Evolutionary conservation across 2,329 filamentous ascomycete species (phyloP).

Genomic region (Fusarium anguioides): DNA sequence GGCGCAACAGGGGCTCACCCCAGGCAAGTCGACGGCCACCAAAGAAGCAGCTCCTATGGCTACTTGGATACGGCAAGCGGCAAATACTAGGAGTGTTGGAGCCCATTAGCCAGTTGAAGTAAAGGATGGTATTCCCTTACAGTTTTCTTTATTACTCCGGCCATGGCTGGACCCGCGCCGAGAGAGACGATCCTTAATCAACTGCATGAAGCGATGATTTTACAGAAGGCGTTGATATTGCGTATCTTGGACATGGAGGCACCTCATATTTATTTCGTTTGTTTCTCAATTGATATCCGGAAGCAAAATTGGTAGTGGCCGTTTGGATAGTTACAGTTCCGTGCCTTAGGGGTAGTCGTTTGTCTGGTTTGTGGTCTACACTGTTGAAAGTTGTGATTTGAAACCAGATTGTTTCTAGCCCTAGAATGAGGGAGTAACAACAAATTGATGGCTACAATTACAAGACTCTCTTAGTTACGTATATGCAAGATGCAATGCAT

Average conservation of each 20-base stretch:
- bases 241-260: slow-evolving; percentile 33
- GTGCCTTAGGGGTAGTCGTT: slow-evolving; percentile 5
- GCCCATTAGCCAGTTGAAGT: slow-evolving; percentile 26
- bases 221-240: slow-evolving; percentile 28
- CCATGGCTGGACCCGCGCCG: slow-evolving; percentile 44
- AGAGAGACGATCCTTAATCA: slow-evolving; percentile 38
- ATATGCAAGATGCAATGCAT: background rate
- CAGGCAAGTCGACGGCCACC: slow-evolving; percentile 45
- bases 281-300: slow-evolving; percentile 22
- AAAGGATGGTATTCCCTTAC: slow-evolving; percentile 18
- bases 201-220: slow-evolving; percentile 39
- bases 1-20: slow-evolving; percentile 40
- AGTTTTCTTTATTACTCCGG: slow-evolving; percentile 41
- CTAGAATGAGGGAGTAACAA: slow-evolving; percentile 35
- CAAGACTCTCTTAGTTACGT: background rate
- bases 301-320: background rate
- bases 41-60: slow-evolving; percentile 52
- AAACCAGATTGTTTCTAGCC: slow-evolving; percentile 35
- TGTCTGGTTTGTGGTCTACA: slow-evolving; percentile 19
- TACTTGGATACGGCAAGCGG: slow-evolving; percentile 47
- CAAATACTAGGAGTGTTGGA: slow-evolving; percentile 42
- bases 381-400: slow-evolving; percentile 39
- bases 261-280: slow-evolving; percentile 31
- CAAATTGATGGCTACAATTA: slow-evolving; percentile 22
- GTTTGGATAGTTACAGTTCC: slow-evolving; percentile 14